Base-by-base conservation (phyloP, 768 basidiomycete species). In the Lactarius quietus region DNA sequence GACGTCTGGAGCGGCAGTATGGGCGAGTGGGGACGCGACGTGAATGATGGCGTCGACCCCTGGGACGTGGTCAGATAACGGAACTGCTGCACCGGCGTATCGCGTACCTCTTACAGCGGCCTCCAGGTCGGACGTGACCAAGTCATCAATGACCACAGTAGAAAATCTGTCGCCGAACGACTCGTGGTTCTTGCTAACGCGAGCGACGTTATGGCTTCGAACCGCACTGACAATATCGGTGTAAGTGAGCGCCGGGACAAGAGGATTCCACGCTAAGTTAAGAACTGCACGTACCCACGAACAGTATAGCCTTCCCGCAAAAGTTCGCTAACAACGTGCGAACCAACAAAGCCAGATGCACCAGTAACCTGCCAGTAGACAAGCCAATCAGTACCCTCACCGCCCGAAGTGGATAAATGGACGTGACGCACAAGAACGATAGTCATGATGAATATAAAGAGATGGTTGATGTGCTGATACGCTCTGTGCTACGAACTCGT, bases 221-320 rank as follows among this genome's bases (percentile, higher is more conserved):
- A 67, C 72, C 0, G 71, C 58, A 2, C 72, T 73, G 55, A 28
- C 35, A 54, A 62, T 12, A 33, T 1, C 28, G 3, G 10, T n/a
- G 14, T 12, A n/a, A 15, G 6, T 43, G 26, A 28, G 31, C 57
- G 48, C 3, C 36, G 3, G 9, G 15, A 36, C 1, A 31, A n/a
- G 35, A 7, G 6, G n/a, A 31, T 31, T 3, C 5, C n/a, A n/a
- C 2, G n/a, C 3, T 28, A 38, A n/a, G n/a, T n/a, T 6, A 33
- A 18, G 39, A n/a, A 17, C 3, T 39, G 23, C 20, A 33, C 69
- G n/a, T 52, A 74, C 79, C 81, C 85, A 68, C 80, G 75, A 45
- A 86, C 84, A 9, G 73, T 76, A 69, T 81, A 83, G 1, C 85
- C 84, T 23, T 73, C 72, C n/a, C 78, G 70, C 26, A 84, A 70